Conservation (phyloP, 83 land plant genomes). For the Thuja plicata region DNA sequence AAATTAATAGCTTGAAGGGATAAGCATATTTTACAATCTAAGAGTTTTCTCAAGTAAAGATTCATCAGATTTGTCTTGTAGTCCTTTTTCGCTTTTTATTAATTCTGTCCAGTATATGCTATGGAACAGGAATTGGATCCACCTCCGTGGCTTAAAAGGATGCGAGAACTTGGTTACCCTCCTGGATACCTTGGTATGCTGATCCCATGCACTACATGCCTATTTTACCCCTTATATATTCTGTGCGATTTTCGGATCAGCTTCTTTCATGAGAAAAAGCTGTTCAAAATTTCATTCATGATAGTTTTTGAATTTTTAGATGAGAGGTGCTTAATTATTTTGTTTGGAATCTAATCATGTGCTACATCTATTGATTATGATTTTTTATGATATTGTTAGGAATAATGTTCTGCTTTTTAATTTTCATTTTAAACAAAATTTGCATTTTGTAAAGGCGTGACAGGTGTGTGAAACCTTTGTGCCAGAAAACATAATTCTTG, state of each 20-base stretch:
- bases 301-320: background rate
- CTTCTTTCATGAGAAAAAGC: background rate
- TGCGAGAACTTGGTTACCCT: constrained; percentile 92
- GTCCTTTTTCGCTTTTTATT: background rate
- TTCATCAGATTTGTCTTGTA: background rate
- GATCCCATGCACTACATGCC: background rate
- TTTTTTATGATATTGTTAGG: background rate
- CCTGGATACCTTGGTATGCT: constrained; percentile 89
- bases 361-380: background rate
- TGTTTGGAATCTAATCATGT: background rate
- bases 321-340: background rate
- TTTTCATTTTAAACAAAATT: background rate
- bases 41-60: background rate
- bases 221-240: background rate
- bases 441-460: background rate
- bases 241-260: background rate
- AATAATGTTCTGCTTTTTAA: background rate
- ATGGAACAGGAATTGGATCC: constrained; percentile 86
- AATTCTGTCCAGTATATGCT: background rate
- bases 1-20: background rate
- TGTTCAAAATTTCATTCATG: background rate
- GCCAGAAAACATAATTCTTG: background rate
- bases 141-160: constrained; percentile 92
- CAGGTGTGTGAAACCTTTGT: background rate
- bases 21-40: background rate